phyloP scores from a whole-genome alignment of 2,329 filamentous ascomycete genomes.

The Epichloe gansuensis region DNA sequence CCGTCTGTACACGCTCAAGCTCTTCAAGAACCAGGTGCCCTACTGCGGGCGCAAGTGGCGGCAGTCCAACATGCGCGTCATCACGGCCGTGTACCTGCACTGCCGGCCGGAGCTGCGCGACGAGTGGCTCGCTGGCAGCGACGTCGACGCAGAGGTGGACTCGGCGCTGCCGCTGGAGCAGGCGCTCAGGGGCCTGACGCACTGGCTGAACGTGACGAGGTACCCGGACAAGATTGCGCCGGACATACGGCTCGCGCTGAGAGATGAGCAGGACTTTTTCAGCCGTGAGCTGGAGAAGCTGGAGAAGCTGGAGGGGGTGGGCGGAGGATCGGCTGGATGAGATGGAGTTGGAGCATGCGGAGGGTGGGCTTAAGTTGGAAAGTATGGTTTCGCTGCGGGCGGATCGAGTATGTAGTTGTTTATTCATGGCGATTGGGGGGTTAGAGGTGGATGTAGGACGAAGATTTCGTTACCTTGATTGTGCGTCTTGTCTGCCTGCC shows the following conservation, averaged over 20 bases:
- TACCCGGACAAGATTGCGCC: conserved; percentile 69
- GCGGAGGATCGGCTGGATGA: conserved; percentile 26
- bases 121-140: conserved; percentile 85
- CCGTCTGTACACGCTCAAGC: conserved; percentile 86
- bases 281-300: conserved; percentile 64
- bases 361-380: conserved; percentile 13
- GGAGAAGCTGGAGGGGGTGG: conserved; percentile 34
- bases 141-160: conserved; percentile 89
- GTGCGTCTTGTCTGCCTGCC: too few species aligned
- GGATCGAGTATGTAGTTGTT: too few species aligned
- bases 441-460: neutral
- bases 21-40: conserved; percentile 97
- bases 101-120: conserved; percentile 86
- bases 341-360: conserved; percentile 22
- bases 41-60: conserved; percentile 98
- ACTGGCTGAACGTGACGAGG: conserved; percentile 81
- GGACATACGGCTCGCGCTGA: conserved; percentile 44
- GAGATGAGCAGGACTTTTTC: conserved; percentile 71
- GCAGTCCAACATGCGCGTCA: conserved; percentile 96
- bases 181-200: conserved; percentile 74
- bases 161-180: conserved; percentile 87
- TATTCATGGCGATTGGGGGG: neutral
- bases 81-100: conserved; percentile 91
- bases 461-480: neutral
- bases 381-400: neutral